These are phyloP conservation scores for Aspergillus novoparasiticus DNA, from an alignment of 2,329 filamentous ascomycete species.

Conservation along the genomic window DNA sequence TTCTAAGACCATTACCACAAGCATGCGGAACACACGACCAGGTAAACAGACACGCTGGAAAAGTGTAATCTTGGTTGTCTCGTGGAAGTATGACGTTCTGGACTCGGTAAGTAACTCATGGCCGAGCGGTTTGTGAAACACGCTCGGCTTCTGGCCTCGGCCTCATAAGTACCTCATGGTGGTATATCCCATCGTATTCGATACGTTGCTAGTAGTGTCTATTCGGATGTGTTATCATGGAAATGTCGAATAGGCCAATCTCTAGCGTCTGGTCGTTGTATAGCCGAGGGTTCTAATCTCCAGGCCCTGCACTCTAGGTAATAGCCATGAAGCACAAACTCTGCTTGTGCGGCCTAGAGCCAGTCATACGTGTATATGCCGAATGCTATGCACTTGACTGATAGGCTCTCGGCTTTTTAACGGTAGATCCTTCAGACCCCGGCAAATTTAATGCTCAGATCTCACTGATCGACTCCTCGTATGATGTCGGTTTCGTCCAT, in stretches of 20 bases:
- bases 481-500: not conserved
- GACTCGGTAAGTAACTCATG: no score
- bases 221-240: not conserved
- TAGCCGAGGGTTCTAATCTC: not conserved
- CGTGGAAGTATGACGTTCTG: no score
- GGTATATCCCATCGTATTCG: not conserved
- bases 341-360: not conserved
- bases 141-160: not conserved
- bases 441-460: not conserved
- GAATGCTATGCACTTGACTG: not conserved
- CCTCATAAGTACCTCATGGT: not conserved
- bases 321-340: not conserved
- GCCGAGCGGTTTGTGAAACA: no score
- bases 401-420: not conserved
- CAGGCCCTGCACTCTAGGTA: not conserved
- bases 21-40: not conserved
- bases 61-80: not conserved
- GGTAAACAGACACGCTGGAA: not conserved
- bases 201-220: not conserved
- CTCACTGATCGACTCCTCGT: slow-evolving; percentile 1
- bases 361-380: not conserved
- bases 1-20: not conserved
- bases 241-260: not conserved
- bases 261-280: not conserved
- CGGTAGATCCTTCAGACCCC: not conserved